phyloP scores from a whole-genome alignment of 2,329 filamentous ascomycete genomes.

The Chaetomiaceae sp. region DNA sequence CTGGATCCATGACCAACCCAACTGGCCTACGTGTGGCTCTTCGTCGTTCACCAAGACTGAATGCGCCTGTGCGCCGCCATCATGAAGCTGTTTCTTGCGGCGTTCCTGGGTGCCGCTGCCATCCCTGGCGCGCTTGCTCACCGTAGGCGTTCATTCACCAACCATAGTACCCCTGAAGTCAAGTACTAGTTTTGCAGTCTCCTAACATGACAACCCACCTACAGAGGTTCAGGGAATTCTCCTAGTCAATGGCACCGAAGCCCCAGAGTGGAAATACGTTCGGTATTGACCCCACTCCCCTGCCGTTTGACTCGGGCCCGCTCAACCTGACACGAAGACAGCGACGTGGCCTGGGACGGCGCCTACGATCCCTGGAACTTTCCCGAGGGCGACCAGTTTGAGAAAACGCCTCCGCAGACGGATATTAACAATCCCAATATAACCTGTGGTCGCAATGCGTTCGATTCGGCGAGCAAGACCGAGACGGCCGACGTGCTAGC shows the following conservation, averaged over 20 bases:
- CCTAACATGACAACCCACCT: too few relatives aligned
- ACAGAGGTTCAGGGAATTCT: conserved; percentile 12
- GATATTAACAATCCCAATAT: conserved; percentile 11
- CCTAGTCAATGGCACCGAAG: conserved; percentile 14
- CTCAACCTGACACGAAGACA: not conserved
- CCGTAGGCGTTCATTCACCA: conserved; percentile 2
- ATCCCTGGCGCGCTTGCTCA: not conserved
- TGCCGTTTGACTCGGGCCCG: too few relatives aligned
- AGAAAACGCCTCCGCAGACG: conserved; percentile 2
- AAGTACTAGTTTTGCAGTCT: too few relatives aligned
- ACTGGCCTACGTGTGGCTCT: too few relatives aligned
- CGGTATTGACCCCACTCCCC: not conserved
- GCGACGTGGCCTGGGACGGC: not conserved
- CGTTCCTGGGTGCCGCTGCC: not conserved
- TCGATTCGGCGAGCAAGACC: conserved; percentile 9
- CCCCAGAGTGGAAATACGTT: conserved; percentile 16
- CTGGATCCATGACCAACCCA: too few relatives aligned
- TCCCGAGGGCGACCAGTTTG: not conserved
- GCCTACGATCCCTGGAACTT: not conserved
- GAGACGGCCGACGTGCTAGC: conserved; percentile 16
- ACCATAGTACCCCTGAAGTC: too few relatives aligned
- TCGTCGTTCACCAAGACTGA: too few relatives aligned
- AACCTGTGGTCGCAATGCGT: conserved; percentile 16
- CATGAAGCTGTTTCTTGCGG: conserved; percentile 1
- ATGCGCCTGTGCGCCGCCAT: not conserved